Evolutionary conservation across 257 asterid genomes (phyloP).

Genomic region (Catharanthus roseus): DNA sequence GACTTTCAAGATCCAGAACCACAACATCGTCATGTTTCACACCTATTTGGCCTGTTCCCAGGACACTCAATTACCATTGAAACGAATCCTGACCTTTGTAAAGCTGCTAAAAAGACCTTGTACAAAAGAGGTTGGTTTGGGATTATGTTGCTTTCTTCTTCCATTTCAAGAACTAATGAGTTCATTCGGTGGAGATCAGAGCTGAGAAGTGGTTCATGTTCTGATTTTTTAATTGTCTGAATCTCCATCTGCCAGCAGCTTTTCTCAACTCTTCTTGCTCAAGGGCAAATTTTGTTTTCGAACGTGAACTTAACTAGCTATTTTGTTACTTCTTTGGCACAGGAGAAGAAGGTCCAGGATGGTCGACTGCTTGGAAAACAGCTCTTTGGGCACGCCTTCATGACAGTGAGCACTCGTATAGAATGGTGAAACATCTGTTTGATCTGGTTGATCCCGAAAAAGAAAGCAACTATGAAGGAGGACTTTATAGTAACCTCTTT

Average conservation of each 20-base stretch:
- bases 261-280: background rate
- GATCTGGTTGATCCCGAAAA: constrained; percentile 54
- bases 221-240: background rate
- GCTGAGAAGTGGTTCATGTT: background rate
- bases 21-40: constrained; percentile 75
- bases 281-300: background rate
- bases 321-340: constrained; percentile 13
- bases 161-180: background rate
- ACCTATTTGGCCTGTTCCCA: constrained; percentile 70
- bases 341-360: constrained; percentile 84
- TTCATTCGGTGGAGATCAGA: background rate
- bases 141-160: background rate
- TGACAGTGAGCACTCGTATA: constrained; percentile 53
- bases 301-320: background rate
- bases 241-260: background rate
- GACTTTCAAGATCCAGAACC: constrained; percentile 67
- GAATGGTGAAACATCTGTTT: constrained; percentile 63
- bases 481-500: constrained; percentile 66
- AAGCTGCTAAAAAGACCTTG: constrained; percentile 56
- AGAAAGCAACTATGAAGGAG: constrained; percentile 50
- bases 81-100: constrained; percentile 52
- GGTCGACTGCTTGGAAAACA: constrained; percentile 80
- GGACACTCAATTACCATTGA: constrained; percentile 56
- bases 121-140: constrained; percentile 49
- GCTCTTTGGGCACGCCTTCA: constrained; percentile 70